These are phyloP conservation scores for Osmanthus fragrans DNA, from an alignment of 257 asterid species.

Conservation along the genomic window DNA sequence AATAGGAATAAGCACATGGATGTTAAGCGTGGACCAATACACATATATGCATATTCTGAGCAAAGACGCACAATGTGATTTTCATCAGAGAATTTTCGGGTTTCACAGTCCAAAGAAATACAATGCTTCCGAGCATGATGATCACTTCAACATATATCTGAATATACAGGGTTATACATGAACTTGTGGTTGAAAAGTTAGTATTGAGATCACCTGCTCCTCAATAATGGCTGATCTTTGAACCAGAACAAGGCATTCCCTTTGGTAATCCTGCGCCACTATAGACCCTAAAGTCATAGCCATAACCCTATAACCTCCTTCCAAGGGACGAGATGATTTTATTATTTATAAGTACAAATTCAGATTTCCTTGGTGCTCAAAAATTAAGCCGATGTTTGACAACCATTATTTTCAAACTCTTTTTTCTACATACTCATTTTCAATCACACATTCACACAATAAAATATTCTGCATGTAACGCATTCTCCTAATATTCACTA, in stretches of 20 bases:
- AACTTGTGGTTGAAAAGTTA: not conserved
- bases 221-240: not conserved
- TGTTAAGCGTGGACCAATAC: not conserved
- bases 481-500: no score
- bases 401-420: no score
- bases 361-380: not conserved
- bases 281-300: not conserved
- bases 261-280: not conserved
- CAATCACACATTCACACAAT: no score
- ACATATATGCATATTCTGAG: not conserved
- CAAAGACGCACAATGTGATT: not conserved
- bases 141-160: not conserved
- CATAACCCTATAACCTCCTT: not conserved
- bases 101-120: not conserved
- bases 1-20: not conserved
- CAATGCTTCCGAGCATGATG: not conserved
- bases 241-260: not conserved
- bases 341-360: not conserved
- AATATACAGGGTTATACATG: not conserved
- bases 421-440: no score
- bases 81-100: not conserved
- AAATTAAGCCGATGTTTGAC: no score
- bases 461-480: no score
- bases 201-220: not conserved
- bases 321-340: not conserved